phyloP scores from a whole-genome alignment of 805 yeast species.

The Blastobotrys robertii region DNA sequence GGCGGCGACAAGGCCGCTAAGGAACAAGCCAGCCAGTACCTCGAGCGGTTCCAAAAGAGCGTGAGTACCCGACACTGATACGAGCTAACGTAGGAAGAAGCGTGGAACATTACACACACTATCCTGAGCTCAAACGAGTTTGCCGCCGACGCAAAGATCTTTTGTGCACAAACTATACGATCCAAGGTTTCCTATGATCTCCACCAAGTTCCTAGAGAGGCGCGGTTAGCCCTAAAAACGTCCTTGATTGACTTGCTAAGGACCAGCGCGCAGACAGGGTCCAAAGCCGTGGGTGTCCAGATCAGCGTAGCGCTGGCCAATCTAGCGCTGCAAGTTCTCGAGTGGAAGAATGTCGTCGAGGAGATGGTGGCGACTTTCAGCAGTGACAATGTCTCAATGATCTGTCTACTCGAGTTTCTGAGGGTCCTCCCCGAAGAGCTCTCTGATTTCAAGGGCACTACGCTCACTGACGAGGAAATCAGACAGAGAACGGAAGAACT shows the following conservation, averaged over 20 bases:
- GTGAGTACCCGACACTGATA: conserved; percentile 15
- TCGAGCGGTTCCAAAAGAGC: conserved; percentile 74
- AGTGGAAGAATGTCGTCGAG: conserved; percentile 61
- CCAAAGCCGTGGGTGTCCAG: conserved; percentile 67
- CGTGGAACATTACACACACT: conserved; percentile 66
- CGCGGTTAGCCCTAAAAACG: conserved; percentile 53
- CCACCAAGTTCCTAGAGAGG: conserved; percentile 56
- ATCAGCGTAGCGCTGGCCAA: conserved; percentile 74
- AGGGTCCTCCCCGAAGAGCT: conserved; percentile 89
- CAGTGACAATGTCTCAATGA: conserved; percentile 28
- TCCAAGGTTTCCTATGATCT: conserved; percentile 73
- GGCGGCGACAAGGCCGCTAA: conserved; percentile 32
- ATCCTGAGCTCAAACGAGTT: conserved; percentile 33
- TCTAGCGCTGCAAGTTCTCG: conserved; percentile 63
- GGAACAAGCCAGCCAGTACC: conserved; percentile 40
- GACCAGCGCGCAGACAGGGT: conserved; percentile 29
- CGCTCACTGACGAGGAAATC: conserved; percentile 76
- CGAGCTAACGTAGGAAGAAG: conserved; percentile 25
- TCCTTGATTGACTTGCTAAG: conserved; percentile 52
- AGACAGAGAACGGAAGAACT: conserved; percentile 51
- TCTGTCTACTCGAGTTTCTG: conserved; percentile 62
- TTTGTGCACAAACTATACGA: conserved; percentile 86
- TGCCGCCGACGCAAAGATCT: conserved; percentile 52
- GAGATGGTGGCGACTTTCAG: conserved; percentile 41
- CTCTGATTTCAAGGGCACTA: conserved; percentile 62